Evolutionary conservation across 495 filamentous ascomycete species (phyloP), one percentile per base, ranked within the genome.

Genomic region (Evernia prunastri): DNA sequence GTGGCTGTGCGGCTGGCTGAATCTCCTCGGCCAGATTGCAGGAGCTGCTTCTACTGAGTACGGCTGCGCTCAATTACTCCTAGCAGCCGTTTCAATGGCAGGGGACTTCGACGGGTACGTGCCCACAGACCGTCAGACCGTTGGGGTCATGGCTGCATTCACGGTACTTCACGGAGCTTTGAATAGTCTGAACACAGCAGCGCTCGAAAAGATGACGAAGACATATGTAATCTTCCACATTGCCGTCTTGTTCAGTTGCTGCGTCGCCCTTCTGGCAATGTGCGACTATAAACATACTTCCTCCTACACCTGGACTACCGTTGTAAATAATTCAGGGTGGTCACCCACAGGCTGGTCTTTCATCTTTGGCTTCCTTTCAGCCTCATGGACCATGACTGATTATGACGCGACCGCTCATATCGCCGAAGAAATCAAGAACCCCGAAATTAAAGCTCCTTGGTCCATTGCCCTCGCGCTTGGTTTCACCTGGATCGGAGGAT

Each of bases 31-130:
- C 45, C 85, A 87, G 65, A 75, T 88, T 49, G 80, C 82, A 12
- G 87, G 87, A 43, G 78, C 84, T 37, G 86, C 87, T 10, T 84
- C 83, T 0, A 83, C 85, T 2, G 86, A 87, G 66, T 89, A 89
- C 66, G 86, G 85, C 9, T 80, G 84, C 8, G 82, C 84, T 0
- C 84, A 88, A 71, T 81, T 89, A 80, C 81, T 89, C 40, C 75
- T 89, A 8, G 86, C 86, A 7, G 84, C 84, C 20, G 82, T 86
- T 17, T 82, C 82, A 9, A 88, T 89, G 80, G 78, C 78, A 31
- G 76, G 80, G 8, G 73, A 80, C 64, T 82, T 84, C 68, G 70
- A 76, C 17, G 63, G 59, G 17, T 87, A 84, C 67, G 60, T 70
- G 9, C 83, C 84, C 17, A 84, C 79, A 4, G 77, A 70, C 12